Evolutionary conservation across 768 basidiomycete genomes (phyloP).

Genomic region (Tricholoma flavovirens): DNA sequence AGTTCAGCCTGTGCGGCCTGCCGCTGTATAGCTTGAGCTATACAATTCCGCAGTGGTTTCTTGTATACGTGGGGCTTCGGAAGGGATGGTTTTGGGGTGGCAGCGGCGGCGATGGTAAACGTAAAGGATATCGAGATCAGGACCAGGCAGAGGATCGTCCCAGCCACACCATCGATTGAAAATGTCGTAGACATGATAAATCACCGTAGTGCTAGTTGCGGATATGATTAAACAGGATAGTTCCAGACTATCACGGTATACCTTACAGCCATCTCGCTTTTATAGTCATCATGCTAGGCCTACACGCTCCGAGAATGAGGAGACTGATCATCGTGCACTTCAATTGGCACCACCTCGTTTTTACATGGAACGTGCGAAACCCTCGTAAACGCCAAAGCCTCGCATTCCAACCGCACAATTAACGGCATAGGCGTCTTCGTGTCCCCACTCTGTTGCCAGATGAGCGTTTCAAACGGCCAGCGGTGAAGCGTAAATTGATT

Average conservation of each 20-base stretch:
- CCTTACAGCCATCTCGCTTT: not conserved
- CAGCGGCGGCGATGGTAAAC: not conserved
- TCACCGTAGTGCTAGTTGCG: not conserved
- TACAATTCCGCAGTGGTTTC: constrained; percentile 8
- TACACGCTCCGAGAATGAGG: not conserved
- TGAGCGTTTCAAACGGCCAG: no score
- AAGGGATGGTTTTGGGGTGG: not conserved
- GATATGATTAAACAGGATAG: not conserved
- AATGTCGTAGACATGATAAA: not conserved
- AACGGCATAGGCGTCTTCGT: no score
- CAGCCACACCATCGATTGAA: not conserved
- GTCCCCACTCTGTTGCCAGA: no score
- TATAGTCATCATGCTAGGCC: not conserved
- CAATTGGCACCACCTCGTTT: no score
- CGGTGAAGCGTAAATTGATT: no score
- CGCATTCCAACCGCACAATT: no score
- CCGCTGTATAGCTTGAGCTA: constrained; percentile 15
- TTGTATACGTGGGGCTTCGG: not conserved
- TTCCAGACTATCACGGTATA: not conserved
- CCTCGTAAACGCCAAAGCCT: no score
- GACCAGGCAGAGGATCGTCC: not conserved
- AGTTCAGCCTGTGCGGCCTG: constrained; percentile 17
- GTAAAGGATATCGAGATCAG: not conserved
- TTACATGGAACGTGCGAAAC: no score
- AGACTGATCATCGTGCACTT: no score